These are phyloP conservation scores for Panicum hallii DNA, from an alignment of 202 grass and related monocot genomes.

Conservation along the genomic window DNA sequence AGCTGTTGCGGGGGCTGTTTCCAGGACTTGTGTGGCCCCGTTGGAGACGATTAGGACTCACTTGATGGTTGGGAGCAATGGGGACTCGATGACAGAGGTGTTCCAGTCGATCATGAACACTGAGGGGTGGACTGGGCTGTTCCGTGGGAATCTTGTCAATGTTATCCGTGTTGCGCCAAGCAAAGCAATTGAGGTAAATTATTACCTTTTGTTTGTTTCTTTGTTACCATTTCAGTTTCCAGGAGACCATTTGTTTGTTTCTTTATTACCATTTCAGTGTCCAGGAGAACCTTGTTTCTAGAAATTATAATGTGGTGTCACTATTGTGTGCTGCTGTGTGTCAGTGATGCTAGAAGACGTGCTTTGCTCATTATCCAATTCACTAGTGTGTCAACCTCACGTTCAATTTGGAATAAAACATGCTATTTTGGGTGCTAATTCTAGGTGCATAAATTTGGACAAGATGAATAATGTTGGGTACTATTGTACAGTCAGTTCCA, in stretches of 20 bases:
- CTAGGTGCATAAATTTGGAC: neutral
- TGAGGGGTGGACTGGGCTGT: slow-evolving; percentile 86
- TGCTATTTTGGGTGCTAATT: neutral
- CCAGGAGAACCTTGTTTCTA: neutral
- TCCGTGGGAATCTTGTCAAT: slow-evolving; percentile 90
- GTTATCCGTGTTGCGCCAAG: slow-evolving; percentile 92
- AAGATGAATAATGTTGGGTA: neutral
- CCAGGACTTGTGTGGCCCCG: slow-evolving; percentile 76
- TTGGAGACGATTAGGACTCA: slow-evolving; percentile 90
- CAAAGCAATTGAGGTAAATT: slow-evolving; percentile 89
- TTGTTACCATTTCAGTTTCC: neutral
- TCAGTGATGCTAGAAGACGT: neutral
- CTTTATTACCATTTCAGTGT: neutral
- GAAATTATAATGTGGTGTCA: slow-evolving; percentile 10
- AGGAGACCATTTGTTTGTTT: neutral
- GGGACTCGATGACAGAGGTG: slow-evolving; percentile 70
- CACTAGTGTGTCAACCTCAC: neutral
- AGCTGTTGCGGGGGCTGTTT: slow-evolving; percentile 80
- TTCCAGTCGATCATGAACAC: slow-evolving; percentile 74
- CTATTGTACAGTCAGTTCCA: neutral
- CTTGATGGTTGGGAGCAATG: slow-evolving; percentile 91
- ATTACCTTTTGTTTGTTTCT: neutral
- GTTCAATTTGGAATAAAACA: neutral
- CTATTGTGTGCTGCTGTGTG: neutral
- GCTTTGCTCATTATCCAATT: neutral